A percentile compares a stretch with the other conserved stretches of the same genome.
Evolutionary conservation across 2,329 filamentous ascomycete genomes (phyloP).

Genomic region (Aspergillus sclerotialis): DNA sequence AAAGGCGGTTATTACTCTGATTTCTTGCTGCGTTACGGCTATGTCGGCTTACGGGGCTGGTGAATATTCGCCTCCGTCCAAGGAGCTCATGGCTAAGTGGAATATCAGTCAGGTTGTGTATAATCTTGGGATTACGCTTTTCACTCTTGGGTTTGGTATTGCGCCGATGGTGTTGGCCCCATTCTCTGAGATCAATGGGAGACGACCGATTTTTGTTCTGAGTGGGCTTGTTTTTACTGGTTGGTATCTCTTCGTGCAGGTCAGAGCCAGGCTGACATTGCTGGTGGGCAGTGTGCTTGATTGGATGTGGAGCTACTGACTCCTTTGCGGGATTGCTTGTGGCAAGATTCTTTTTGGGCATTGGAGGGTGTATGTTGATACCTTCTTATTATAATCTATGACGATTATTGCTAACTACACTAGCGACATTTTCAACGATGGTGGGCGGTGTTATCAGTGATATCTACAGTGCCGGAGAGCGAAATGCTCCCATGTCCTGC

Average conservation of each 20-base stretch:
- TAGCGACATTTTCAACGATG: slow-evolving; percentile 66
- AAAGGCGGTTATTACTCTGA: slow-evolving; percentile 61
- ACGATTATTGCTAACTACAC: too few relatives aligned
- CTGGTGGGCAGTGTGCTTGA: slow-evolving; percentile 49
- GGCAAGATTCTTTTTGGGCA: slow-evolving; percentile 65
- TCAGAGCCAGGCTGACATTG: slow-evolving; percentile 1
- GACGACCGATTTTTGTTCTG: slow-evolving; percentile 69
- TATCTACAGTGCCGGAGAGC: slow-evolving; percentile 64
- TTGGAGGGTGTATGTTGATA: slow-evolving; percentile 62
- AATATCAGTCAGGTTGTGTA: slow-evolving; percentile 55
- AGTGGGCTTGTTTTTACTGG: slow-evolving; percentile 63
- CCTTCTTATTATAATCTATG: too few relatives aligned
- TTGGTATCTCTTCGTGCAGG: slow-evolving; percentile 1
- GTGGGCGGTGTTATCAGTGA: slow-evolving; percentile 80
- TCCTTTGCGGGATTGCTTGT: slow-evolving; percentile 67
- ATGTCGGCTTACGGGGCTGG: slow-evolving; percentile 73
- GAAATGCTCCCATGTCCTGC: slow-evolving; percentile 80
- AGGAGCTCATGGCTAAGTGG: slow-evolving; percentile 61
- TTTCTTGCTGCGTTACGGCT: slow-evolving; percentile 68
- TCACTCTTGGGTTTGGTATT: slow-evolving; percentile 71
- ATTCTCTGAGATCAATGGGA: slow-evolving; percentile 76
- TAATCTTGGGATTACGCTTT: slow-evolving; percentile 68
- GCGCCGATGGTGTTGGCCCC: slow-evolving; percentile 81
- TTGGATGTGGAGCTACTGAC: slow-evolving; percentile 63
- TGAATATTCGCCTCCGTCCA: slow-evolving; percentile 63